These are phyloP conservation scores for Populus hybrid DNA, from an alignment of 441 rosid genomes.

Conservation along the genomic window DNA sequence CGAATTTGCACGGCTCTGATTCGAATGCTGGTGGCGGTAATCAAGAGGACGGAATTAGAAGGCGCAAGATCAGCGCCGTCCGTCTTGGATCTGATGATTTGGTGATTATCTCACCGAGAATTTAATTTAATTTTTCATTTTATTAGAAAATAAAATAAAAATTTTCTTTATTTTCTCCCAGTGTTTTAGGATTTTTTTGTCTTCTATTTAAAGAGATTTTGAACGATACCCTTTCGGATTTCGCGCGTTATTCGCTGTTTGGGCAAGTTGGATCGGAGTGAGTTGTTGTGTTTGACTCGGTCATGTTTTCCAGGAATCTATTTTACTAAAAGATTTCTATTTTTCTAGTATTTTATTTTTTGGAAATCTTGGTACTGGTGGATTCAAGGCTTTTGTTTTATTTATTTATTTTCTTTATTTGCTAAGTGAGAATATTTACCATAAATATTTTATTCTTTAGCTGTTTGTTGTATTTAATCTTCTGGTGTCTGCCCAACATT, in stretches of 20 bases:
- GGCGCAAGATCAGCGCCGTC: constrained; percentile 35
- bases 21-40: constrained; percentile 35
- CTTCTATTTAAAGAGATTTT: background rate
- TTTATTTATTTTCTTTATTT: background rate
- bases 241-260: constrained; percentile 46
- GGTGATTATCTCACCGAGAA: constrained; percentile 32
- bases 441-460: constrained; percentile 25
- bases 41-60: constrained; percentile 34
- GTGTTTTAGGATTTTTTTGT: too few species aligned
- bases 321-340: background rate
- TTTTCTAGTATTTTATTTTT: constrained; percentile 24
- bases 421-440: constrained; percentile 9
- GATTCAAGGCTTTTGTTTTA: constrained; percentile 14
- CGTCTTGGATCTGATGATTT: constrained; percentile 48
- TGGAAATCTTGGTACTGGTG: constrained; percentile 29
- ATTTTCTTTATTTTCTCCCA: too few species aligned
- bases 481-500: constrained; percentile 24
- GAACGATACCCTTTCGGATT: constrained; percentile 26
- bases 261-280: constrained; percentile 26
- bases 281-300: constrained; percentile 55
- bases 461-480: constrained; percentile 31
- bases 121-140: background rate
- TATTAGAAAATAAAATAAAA: background rate
- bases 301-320: constrained; percentile 9
- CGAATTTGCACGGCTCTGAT: constrained; percentile 26